phyloP scores from a whole-genome alignment of 148 eudicot genomes.

The Rhododendron griersonianum region DNA sequence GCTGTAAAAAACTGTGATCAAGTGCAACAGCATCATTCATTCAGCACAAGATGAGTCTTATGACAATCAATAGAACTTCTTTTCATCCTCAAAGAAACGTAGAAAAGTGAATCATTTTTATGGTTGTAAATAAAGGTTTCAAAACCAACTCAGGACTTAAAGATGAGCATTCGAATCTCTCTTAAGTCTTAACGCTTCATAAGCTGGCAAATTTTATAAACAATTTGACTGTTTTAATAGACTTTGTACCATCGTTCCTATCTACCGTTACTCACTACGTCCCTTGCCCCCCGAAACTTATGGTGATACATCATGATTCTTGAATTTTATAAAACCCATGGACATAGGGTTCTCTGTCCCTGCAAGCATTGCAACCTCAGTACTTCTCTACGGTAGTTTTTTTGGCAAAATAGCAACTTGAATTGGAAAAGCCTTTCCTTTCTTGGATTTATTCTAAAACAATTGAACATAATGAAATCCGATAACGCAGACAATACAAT shows the following conservation, averaged over 20 bases:
- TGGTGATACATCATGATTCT: neutral
- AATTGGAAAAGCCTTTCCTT: neutral
- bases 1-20: neutral
- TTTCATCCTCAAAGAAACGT: neutral
- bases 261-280: neutral
- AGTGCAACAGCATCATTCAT: neutral
- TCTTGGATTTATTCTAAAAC: neutral
- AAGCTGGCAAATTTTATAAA: neutral
- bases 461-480: neutral
- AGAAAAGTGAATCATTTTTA: conserved; percentile 2
- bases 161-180: neutral
- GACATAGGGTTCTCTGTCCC: neutral
- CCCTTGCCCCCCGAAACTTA: neutral
- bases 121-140: neutral
- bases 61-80: neutral
- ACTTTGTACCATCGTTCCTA: neutral
- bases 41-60: neutral
- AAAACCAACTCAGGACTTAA: neutral
- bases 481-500: neutral
- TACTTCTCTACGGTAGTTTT: neutral
- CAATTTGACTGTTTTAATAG: neutral
- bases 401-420: neutral
- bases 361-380: neutral
- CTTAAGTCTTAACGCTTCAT: no score
- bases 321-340: neutral